Evolutionary conservation across 176 grass and related monocot genomes (phyloP).

Genomic region (Luzula sylvatica): DNA sequence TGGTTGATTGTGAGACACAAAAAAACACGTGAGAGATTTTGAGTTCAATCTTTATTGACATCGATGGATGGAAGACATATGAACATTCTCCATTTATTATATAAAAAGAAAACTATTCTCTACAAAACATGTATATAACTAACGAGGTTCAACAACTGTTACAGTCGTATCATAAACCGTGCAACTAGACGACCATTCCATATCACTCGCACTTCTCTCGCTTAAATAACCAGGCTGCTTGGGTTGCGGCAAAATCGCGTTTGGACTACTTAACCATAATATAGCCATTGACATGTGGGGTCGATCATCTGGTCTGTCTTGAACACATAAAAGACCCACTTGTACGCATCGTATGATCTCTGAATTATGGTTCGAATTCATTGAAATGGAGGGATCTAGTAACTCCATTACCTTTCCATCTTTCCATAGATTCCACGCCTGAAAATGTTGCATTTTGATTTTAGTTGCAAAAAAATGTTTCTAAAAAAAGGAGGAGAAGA

Average conservation of each 20-base stretch:
- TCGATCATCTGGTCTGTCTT: constrained; percentile 52
- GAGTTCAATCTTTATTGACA: no score
- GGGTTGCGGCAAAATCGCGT: constrained; percentile 26
- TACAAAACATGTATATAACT: not conserved
- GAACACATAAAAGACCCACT: constrained; percentile 58
- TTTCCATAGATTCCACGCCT: constrained; percentile 68
- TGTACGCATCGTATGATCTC: constrained; percentile 53
- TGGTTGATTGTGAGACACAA: no score
- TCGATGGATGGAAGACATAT: no score
- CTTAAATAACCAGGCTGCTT: constrained; percentile 37
- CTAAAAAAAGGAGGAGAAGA: not conserved
- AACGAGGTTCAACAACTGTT: constrained; percentile 37
- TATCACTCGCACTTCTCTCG: constrained; percentile 26
- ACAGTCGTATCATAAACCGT: constrained; percentile 33
- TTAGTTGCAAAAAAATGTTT: not conserved
- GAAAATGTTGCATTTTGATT: not conserved
- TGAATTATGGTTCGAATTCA: constrained; percentile 6
- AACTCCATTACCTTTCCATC: constrained; percentile 35
- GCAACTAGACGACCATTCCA: constrained; percentile 28
- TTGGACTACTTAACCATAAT: constrained; percentile 45
- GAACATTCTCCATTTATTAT: no score
- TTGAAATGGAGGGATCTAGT: constrained; percentile 19
- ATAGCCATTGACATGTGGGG: constrained; percentile 49
- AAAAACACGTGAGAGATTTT: no score
- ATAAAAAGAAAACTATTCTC: not conserved